These are phyloP conservation scores for Hanseniaspora hatyaiensis DNA, from an alignment of 805 yeast genomes.

Conservation along the genomic window DNA sequence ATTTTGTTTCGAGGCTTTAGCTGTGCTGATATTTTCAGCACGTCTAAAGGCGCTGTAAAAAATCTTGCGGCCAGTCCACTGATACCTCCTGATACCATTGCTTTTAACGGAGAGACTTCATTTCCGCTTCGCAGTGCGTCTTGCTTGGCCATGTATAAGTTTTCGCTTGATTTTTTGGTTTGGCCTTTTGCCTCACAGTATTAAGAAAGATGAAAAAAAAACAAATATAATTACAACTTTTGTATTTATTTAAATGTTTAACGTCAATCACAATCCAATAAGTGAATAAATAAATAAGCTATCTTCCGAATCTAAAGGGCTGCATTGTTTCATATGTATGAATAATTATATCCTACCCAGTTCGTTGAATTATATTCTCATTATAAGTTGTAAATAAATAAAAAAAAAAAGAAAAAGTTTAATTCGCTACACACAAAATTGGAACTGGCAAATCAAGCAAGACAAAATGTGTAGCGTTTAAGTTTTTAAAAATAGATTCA, in stretches of 20 bases:
- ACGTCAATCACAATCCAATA: too few relatives aligned
- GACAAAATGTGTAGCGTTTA: neutral
- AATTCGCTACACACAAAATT: too few relatives aligned
- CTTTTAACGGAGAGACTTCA: constrained; percentile 40
- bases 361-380: too few relatives aligned
- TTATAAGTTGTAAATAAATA: too few relatives aligned
- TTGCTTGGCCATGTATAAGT: constrained; percentile 18
- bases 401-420: too few relatives aligned
- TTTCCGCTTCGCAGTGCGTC: constrained; percentile 44
- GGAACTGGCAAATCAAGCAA: neutral
- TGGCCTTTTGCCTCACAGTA: neutral
- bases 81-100: constrained; percentile 56
- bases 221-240: neutral
- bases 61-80: constrained; percentile 51
- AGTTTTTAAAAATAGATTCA: neutral
- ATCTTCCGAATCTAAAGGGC: too few relatives aligned
- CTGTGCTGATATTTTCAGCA: constrained; percentile 27
- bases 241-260: too few relatives aligned
- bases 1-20: constrained; percentile 19
- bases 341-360: too few relatives aligned
- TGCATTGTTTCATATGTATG: too few relatives aligned
- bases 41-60: constrained; percentile 32
- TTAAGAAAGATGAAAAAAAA: too few relatives aligned
- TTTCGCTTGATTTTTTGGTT: neutral
- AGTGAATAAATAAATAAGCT: too few relatives aligned